Evolutionary conservation across 1,284 basidiomycete genomes (phyloP).

Genomic region (Fomitopsis schrenkii): DNA sequence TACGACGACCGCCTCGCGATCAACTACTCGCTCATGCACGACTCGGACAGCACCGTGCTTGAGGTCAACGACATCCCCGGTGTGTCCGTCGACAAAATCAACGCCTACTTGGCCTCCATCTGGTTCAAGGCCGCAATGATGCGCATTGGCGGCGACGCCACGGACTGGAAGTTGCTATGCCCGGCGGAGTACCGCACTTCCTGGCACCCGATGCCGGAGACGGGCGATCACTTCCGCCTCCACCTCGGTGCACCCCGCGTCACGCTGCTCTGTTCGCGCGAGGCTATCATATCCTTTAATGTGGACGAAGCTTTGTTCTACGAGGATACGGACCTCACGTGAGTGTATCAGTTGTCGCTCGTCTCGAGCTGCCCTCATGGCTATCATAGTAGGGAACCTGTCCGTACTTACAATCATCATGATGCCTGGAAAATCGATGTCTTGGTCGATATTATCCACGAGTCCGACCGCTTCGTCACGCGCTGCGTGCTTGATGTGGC

Average conservation of each 20-base stretch:
- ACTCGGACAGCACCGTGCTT: constrained; percentile 2
- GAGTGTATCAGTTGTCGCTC: constrained; percentile 3
- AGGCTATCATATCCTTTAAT: constrained; percentile 28
- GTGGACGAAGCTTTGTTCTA: constrained; percentile 26
- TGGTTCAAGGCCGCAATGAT: constrained; percentile 31
- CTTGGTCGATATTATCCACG: constrained; percentile 24
- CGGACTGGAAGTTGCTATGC: constrained; percentile 14
- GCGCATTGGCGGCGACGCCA: constrained; percentile 13
- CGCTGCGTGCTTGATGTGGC: constrained; percentile 22
- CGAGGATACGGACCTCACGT: constrained; percentile 22
- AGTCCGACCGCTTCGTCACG: constrained; percentile 16
- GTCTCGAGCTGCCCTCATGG: background rate
- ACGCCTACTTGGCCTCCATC: constrained; percentile 25
- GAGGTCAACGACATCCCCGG: constrained; percentile 21
- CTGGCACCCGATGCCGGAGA: constrained; percentile 10
- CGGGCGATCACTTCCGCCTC: constrained; percentile 23
- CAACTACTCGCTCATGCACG: constrained; percentile 24
- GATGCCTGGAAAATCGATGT: constrained; percentile 27
- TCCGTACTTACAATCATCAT: constrained; percentile 13
- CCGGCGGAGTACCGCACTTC: constrained; percentile 26
- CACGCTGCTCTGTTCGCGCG: constrained; percentile 25
- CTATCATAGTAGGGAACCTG: constrained; percentile 11
- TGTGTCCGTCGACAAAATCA: constrained; percentile 26
- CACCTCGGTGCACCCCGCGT: constrained; percentile 26
- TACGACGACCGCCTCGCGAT: constrained; percentile 22